Evolutionary conservation across 116 monocot species (phyloP).

Genomic region (Trichopus zeylanicus): DNA sequence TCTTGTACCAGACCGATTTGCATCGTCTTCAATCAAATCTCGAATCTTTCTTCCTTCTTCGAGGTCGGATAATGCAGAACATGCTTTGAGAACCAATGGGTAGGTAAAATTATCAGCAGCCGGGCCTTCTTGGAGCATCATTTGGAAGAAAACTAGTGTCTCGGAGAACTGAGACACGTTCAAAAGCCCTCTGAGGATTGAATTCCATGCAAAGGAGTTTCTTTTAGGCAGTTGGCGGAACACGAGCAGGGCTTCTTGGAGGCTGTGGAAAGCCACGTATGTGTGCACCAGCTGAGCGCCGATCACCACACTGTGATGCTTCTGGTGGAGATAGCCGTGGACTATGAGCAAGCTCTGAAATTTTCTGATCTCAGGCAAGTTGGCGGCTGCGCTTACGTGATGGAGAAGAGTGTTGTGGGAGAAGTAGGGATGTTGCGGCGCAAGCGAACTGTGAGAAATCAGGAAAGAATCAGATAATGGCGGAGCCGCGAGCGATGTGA

Average conservation of each 20-base stretch:
- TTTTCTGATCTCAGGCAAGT: background rate
- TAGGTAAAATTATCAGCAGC: conserved; percentile 36
- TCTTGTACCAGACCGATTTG: background rate
- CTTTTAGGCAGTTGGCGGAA: conserved; percentile 25
- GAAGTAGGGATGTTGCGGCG: no score
- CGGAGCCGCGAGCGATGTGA: no score
- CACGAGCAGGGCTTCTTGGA: conserved; percentile 21
- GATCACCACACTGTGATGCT: conserved; percentile 7
- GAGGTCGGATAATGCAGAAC: conserved; percentile 13
- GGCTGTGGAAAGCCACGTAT: conserved; percentile 10
- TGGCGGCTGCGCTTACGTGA: background rate
- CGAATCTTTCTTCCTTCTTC: conserved; percentile 20
- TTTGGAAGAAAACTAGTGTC: conserved; percentile 13
- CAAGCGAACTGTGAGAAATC: no score
- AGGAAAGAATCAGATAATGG: no score
- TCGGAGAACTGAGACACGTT: conserved; percentile 15
- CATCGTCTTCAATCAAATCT: conserved; percentile 10
- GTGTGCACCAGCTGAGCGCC: conserved; percentile 26
- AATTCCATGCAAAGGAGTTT: conserved; percentile 43
- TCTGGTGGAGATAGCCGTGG: conserved; percentile 13
- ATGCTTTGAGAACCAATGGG: conserved; percentile 36
- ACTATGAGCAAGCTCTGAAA: conserved; percentile 25
- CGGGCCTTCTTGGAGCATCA: conserved; percentile 18
- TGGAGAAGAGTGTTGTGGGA: background rate
- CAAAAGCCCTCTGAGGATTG: conserved; percentile 32